A percentile compares a stretch with the other conserved stretches of the same genome.
These are phyloP conservation scores for Circinella minor DNA, from an alignment of 371 early-diverging fungal species.

Conservation along the genomic window DNA sequence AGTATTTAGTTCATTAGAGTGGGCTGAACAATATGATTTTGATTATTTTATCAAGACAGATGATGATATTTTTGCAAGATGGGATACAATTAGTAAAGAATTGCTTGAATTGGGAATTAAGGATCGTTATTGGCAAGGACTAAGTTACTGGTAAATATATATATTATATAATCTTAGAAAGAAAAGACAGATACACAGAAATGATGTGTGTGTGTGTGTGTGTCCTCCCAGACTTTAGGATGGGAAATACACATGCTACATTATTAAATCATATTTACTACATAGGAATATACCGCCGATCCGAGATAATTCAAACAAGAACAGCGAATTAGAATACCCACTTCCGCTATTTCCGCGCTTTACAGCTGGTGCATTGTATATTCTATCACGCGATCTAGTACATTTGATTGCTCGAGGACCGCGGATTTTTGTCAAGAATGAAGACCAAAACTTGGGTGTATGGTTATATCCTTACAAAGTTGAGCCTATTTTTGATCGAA, in stretches of 20 bases:
- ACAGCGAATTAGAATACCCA: conserved; percentile 48
- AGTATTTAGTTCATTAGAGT: conserved; percentile 58
- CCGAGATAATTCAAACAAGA: conserved; percentile 47
- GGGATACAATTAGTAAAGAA: conserved; percentile 64
- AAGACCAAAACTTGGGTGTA: conserved; percentile 64
- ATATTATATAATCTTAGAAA: not conserved
- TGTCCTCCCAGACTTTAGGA: too few relatives aligned
- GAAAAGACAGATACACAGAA: not conserved
- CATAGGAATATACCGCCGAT: conserved; percentile 51
- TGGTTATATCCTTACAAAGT: conserved; percentile 66
- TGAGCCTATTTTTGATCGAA: conserved; percentile 57
- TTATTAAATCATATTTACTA: conserved; percentile 1
- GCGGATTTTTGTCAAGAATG: conserved; percentile 58
- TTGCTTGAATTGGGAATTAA: conserved; percentile 52
- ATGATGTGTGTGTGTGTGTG: too few relatives aligned
- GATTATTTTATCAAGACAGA: conserved; percentile 70
- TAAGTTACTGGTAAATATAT: conserved; percentile 60
- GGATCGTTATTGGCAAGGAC: conserved; percentile 65
- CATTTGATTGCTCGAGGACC: conserved; percentile 60
- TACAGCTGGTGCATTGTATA: conserved; percentile 64
- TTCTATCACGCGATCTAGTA: conserved; percentile 61
- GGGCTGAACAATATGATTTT: conserved; percentile 59
- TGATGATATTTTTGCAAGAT: conserved; percentile 69
- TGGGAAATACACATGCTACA: conserved; percentile 3
- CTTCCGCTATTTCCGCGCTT: conserved; percentile 59